phyloP scores from a whole-genome alignment of 73 alveolate genomes.

The Uronychia binucleata region DNA sequence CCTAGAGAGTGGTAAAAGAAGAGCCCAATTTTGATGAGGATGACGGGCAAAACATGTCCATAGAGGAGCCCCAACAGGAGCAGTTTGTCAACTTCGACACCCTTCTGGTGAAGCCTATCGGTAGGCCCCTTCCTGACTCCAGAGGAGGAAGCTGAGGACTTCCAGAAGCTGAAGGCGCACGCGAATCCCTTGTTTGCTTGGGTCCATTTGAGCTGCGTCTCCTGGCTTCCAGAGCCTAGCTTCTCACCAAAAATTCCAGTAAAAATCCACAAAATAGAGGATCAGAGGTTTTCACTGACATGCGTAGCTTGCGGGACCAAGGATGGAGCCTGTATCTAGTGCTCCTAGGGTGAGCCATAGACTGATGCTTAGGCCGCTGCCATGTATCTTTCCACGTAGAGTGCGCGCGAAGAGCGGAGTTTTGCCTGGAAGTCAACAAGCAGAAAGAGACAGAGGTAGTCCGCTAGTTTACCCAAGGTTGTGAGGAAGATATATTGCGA shows the following conservation, averaged over 20 bases:
- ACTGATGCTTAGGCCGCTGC: constrained; percentile 27
- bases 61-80: no score
- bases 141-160: background rate
- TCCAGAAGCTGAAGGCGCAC: background rate
- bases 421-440: constrained; percentile 35
- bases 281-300: constrained; percentile 38
- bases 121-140: constrained; percentile 17
- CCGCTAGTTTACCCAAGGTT: background rate
- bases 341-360: constrained; percentile 32
- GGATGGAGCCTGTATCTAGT: constrained; percentile 70
- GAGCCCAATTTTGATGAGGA: constrained; percentile 4
- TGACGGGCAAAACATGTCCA: no score
- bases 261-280: constrained; percentile 38
- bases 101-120: constrained; percentile 38
- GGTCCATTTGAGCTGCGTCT: constrained; percentile 84
- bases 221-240: constrained; percentile 80
- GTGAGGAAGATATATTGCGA: constrained; percentile 39
- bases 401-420: constrained; percentile 64
- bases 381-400: constrained; percentile 56
- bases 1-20: constrained; percentile 10
- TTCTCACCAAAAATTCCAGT: constrained; percentile 53
- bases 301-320: constrained; percentile 57
- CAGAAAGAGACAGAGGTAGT: background rate
- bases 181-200: constrained; percentile 52
- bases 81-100: constrained; percentile 20